phyloP scores from a whole-genome alignment of 2,329 filamentous ascomycete species.

The Diplocarpon mali region DNA sequence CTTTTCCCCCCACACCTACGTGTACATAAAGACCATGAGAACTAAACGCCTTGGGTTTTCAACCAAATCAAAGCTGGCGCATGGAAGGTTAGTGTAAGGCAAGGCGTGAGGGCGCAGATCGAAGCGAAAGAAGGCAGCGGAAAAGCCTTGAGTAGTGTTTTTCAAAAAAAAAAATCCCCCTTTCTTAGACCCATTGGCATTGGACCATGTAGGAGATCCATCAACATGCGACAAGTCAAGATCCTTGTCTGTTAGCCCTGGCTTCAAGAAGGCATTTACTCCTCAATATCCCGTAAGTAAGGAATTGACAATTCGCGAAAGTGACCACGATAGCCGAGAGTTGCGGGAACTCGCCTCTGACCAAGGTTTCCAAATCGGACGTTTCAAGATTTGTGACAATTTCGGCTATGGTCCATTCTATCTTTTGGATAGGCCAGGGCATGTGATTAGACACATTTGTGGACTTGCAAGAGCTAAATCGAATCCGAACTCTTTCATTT shows the following conservation, averaged over 20 bases:
- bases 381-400: constrained; percentile 38
- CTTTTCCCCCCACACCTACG: constrained; percentile 30
- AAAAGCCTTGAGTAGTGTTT: constrained; percentile 27
- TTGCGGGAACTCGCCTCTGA: constrained; percentile 15
- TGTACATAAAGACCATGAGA: constrained; percentile 33
- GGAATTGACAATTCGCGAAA: constrained; percentile 28
- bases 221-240: constrained; percentile 35
- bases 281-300: constrained; percentile 36
- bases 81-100: constrained; percentile 17
- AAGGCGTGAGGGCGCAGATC: background rate
- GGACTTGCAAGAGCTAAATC: constrained; percentile 30
- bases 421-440: constrained; percentile 34
- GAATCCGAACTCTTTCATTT: constrained; percentile 29
- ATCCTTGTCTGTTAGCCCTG: constrained; percentile 40
- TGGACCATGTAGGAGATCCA: constrained; percentile 43
- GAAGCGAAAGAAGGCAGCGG: constrained; percentile 21
- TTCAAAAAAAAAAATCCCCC: no score
- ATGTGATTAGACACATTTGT: constrained; percentile 32
- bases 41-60: constrained; percentile 26
- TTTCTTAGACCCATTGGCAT: constrained; percentile 35
- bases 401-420: constrained; percentile 46
- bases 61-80: constrained; percentile 26
- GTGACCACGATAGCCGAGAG: constrained; percentile 27
- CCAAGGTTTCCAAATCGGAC: constrained; percentile 29
- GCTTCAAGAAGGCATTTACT: constrained; percentile 34